Conservation (phyloP, 1,139 yeast genomes). For the Tardiomyces digboiensis region DNA sequence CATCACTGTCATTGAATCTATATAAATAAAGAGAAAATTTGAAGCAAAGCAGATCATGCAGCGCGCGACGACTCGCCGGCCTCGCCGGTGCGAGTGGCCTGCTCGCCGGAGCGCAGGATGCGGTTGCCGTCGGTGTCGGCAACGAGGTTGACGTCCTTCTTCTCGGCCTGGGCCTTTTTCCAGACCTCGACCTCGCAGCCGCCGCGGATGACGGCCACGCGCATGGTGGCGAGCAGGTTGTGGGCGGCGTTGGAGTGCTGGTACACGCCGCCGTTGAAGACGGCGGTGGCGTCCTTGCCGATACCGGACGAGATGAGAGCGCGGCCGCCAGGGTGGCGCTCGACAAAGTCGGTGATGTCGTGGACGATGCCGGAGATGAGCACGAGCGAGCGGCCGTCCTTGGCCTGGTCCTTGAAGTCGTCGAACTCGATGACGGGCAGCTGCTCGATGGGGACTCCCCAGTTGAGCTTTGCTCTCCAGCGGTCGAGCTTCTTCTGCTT, state of each 20-base stretch:
- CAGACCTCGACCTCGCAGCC: constrained; percentile 80
- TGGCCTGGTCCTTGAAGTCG: constrained; percentile 64
- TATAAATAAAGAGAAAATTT: background rate
- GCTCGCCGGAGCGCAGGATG: constrained; percentile 52
- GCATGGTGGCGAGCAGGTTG: constrained; percentile 88
- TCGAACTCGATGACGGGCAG: constrained; percentile 90
- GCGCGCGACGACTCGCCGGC: constrained; percentile 25
- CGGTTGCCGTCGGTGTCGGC: constrained; percentile 41
- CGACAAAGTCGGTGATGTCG: constrained; percentile 74
- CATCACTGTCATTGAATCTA: background rate
- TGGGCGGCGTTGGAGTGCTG: constrained; percentile 98
- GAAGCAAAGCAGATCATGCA: constrained; percentile 15
- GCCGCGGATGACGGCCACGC: constrained; percentile 91
- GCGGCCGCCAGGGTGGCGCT: constrained; percentile 97
- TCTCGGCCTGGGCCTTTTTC: constrained; percentile 49
- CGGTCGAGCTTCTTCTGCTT: constrained; percentile 91
- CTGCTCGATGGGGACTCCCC: constrained; percentile 84
- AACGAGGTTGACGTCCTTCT: constrained; percentile 43
- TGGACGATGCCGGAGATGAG: constrained; percentile 93
- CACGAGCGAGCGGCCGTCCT: constrained; percentile 48
- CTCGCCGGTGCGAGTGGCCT: constrained; percentile 35
- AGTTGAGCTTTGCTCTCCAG: constrained; percentile 66
- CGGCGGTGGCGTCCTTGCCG: constrained; percentile 96
- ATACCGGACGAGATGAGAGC: constrained; percentile 76
- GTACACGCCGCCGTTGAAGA: constrained; percentile 97